Conservation (phyloP, 2,329 filamentous ascomycete species). For the Incumbomyces delicatus region DNA sequence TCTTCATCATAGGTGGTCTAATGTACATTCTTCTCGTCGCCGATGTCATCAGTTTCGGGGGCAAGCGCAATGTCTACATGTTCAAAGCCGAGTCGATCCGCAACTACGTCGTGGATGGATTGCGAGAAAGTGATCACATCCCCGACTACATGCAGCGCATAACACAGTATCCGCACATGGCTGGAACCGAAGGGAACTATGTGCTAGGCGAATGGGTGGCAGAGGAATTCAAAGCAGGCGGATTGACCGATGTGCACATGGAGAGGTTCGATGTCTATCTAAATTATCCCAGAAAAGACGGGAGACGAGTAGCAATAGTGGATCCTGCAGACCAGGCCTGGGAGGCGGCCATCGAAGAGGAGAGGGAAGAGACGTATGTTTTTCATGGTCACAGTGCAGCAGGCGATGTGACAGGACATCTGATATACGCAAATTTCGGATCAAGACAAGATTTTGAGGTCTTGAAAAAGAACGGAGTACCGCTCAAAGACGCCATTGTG, state of each 20-base stretch:
- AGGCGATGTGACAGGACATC: conserved; percentile 73
- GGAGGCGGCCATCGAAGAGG: conserved; percentile 77
- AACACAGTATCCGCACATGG: conserved; percentile 78
- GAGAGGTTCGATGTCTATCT: conserved; percentile 82
- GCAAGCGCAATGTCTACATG: conserved; percentile 51
- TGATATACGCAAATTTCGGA: conserved; percentile 91
- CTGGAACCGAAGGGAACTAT: conserved; percentile 87
- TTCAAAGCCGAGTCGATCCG: conserved; percentile 80
- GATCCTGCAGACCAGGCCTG: conserved; percentile 59
- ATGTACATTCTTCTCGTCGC: conserved; percentile 80
- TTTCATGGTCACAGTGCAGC: conserved; percentile 87
- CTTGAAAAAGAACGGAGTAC: conserved; percentile 60
- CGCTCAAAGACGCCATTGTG: conserved; percentile 69
- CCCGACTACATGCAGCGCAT: conserved; percentile 66
- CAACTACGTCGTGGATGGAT: conserved; percentile 60
- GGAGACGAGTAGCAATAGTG: conserved; percentile 72
- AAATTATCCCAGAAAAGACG: conserved; percentile 74
- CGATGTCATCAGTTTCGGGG: conserved; percentile 63
- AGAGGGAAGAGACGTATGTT: conserved; percentile 60
- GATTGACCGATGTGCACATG: conserved; percentile 62
- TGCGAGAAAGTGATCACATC: conserved; percentile 57
- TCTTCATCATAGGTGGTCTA: conserved; percentile 64
- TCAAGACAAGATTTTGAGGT: conserved; percentile 70
- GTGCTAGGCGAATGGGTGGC: conserved; percentile 77
- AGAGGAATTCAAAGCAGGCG: conserved; percentile 59